A percentile compares a stretch with the other conserved stretches of the same genome.
phyloP scores from a whole-genome alignment of 345 rosid species.

The Populus davidiana region DNA sequence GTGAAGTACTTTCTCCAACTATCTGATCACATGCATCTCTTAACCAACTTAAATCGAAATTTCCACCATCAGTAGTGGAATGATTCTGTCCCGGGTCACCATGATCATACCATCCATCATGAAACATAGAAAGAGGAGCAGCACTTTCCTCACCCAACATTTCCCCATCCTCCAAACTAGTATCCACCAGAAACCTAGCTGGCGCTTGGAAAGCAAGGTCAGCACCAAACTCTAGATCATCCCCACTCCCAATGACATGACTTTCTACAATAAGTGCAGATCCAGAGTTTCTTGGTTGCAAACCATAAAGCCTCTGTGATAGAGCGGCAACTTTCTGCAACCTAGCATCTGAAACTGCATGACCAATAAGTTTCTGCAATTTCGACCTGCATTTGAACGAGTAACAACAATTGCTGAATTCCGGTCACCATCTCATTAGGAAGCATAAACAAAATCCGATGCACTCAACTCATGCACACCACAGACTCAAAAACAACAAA shows the following conservation, averaged over 20 bases:
- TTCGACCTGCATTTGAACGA: conserved; percentile 50
- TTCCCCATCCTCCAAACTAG: conserved; percentile 48
- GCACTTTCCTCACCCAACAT: conserved; percentile 41
- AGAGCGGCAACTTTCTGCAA: conserved; percentile 53
- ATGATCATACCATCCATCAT: conserved; percentile 50
- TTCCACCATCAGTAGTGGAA: conserved; percentile 31
- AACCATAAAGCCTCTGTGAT: conserved; percentile 48
- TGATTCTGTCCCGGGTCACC: conserved; percentile 28
- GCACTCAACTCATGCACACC: not conserved
- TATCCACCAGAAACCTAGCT: conserved; percentile 71
- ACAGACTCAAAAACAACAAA: not conserved
- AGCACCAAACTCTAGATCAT: conserved; percentile 67
- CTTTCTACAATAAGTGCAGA: conserved; percentile 31
- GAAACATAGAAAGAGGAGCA: conserved; percentile 34
- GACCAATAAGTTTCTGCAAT: conserved; percentile 72
- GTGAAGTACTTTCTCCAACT: conserved; percentile 62
- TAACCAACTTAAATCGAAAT: conserved; percentile 73
- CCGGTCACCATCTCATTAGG: not conserved
- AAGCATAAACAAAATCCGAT: not conserved
- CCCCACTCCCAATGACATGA: conserved; percentile 35
- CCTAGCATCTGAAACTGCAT: conserved; percentile 44
- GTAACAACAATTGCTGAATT: not conserved
- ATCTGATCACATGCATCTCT: conserved; percentile 72
- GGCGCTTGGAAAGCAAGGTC: conserved; percentile 74
- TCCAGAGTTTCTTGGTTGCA: conserved; percentile 50